A percentile compares a stretch with the other conserved stretches of the same genome.
Evolutionary conservation across 2,329 filamentous ascomycete species (phyloP).

Genomic region (Ascochyta fabae): DNA sequence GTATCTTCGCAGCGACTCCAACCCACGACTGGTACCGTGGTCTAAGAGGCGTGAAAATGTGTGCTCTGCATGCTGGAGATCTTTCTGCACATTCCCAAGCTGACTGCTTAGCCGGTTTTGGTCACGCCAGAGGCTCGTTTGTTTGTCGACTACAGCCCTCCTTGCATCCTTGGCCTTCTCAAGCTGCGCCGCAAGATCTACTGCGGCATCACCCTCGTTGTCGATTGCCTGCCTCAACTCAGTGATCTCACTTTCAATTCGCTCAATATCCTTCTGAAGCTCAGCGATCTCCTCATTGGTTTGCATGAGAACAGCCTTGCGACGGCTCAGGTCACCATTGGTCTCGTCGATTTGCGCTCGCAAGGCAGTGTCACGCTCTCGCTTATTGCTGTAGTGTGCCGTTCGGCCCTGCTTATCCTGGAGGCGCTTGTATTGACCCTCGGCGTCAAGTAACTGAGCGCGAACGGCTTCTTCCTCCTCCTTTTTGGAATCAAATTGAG

Average conservation of each 20-base stretch:
- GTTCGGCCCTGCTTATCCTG: conserved; percentile 92
- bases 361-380: conserved; percentile 84
- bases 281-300: conserved; percentile 81
- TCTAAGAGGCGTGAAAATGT: conserved; percentile 87
- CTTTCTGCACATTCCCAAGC: conserved; percentile 74
- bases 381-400: conserved; percentile 85
- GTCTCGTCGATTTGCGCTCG: conserved; percentile 81
- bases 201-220: conserved; percentile 77
- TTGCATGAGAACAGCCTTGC: conserved; percentile 84
- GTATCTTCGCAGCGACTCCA: conserved; percentile 84
- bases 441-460: conserved; percentile 75
- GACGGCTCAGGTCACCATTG: conserved; percentile 74
- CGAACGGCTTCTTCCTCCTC: conserved; percentile 74
- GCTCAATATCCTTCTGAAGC: conserved; percentile 73
- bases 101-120: conserved; percentile 85
- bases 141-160: conserved; percentile 82
- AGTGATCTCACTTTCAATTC: conserved; percentile 75
- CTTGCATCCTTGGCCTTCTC: conserved; percentile 78
- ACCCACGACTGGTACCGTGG: conserved; percentile 80
- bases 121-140: conserved; percentile 86
- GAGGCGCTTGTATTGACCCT: conserved; percentile 76
- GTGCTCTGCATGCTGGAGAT: conserved; percentile 78
- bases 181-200: conserved; percentile 74
- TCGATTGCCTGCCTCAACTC: conserved; percentile 75
- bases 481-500: conserved; percentile 76